Conservation (phyloP, 768 basidiomycete genomes). For the Lactifluus pinguis region DNA sequence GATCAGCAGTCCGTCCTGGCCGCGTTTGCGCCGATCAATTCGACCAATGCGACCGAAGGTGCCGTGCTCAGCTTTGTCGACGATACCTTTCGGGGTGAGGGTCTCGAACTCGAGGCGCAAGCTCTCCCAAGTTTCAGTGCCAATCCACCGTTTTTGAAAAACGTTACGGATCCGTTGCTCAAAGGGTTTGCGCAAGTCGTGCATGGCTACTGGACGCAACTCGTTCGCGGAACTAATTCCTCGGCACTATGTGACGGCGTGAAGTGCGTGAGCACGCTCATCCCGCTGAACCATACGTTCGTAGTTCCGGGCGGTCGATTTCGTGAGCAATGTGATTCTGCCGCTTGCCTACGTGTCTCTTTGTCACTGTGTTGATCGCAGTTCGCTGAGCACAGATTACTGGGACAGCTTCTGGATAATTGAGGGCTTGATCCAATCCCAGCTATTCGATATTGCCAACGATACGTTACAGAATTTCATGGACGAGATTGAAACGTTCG, state of each 20-base stretch:
- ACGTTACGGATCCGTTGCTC: constrained; percentile 60
- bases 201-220: constrained; percentile 74
- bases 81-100: constrained; percentile 73
- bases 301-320: constrained; percentile 86
- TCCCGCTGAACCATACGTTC: constrained; percentile 87
- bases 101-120: constrained; percentile 66
- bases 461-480: constrained; percentile 87
- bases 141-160: constrained; percentile 58
- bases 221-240: constrained; percentile 67
- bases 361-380: neutral
- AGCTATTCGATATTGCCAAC: constrained; percentile 63
- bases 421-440: constrained; percentile 76
- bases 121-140: constrained; percentile 51
- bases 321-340: constrained; percentile 68
- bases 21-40: constrained; percentile 47
- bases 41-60: constrained; percentile 46
- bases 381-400: constrained; percentile 30
- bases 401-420: constrained; percentile 81
- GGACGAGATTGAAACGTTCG: constrained; percentile 78
- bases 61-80: constrained; percentile 63
- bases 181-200: constrained; percentile 72
- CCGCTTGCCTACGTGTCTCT: constrained; percentile 6
- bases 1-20: constrained; percentile 54
- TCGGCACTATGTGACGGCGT: constrained; percentile 52
- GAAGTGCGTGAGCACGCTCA: constrained; percentile 72